Evolutionary conservation across 2,329 filamentous ascomycete genomes (phyloP).

Genomic region (Ophiostoma perfectum): DNA sequence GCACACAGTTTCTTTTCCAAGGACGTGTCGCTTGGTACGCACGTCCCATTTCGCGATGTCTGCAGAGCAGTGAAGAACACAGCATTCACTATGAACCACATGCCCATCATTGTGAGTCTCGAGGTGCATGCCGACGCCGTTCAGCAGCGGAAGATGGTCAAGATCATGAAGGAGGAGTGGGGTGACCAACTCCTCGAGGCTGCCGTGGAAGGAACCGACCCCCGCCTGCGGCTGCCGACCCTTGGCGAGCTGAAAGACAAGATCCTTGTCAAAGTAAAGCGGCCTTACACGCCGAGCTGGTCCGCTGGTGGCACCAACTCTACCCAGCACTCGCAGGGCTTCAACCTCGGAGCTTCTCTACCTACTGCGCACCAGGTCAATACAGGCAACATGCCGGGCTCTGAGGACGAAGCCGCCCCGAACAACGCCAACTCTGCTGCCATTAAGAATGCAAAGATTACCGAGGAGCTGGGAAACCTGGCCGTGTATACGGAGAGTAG

Average conservation of each 20-base stretch:
- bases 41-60: conserved; percentile 82
- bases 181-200: conserved; percentile 63
- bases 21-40: conserved; percentile 72
- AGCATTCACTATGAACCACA: conserved; percentile 67
- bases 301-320: conserved; percentile 27
- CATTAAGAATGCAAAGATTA: conserved; percentile 44
- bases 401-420: conserved; percentile 40
- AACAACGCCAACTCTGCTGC: conserved; percentile 28
- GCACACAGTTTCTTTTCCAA: conserved; percentile 35
- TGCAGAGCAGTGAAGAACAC: conserved; percentile 72
- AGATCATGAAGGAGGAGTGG: conserved; percentile 91
- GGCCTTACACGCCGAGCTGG: conserved; percentile 33
- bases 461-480: conserved; percentile 64
- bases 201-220: conserved; percentile 46
- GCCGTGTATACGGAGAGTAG: conserved; percentile 85
- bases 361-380: conserved; percentile 31
- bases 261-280: conserved; percentile 80
- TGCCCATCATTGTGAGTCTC: conserved; percentile 85
- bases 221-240: conserved; percentile 56
- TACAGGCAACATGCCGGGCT: conserved; percentile 35
- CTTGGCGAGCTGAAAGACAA: conserved; percentile 69
- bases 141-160: conserved; percentile 88
- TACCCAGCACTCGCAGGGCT: conserved; percentile 28
- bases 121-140: conserved; percentile 79
- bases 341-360: conserved; percentile 30